Evolutionary conservation across 805 yeast genomes (phyloP).

Genomic region (Lipomyces japonicus): DNA sequence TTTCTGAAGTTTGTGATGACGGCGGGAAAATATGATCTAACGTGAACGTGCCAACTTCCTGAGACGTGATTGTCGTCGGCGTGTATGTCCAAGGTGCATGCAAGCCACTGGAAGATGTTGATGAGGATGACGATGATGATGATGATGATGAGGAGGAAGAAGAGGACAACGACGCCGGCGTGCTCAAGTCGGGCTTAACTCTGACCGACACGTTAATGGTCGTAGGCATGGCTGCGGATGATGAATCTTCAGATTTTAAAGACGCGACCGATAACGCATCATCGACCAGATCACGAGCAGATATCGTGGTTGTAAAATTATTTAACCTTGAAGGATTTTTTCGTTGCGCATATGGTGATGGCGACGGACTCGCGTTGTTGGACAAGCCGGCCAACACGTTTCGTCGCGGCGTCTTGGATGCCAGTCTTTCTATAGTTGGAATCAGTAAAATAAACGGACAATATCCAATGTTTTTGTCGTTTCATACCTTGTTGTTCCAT

Average conservation of each 20-base stretch:
- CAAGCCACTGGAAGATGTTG: background rate
- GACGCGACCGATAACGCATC: background rate
- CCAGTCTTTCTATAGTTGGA: no score
- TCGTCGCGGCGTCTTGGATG: slow-evolving; percentile 1
- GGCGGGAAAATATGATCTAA: slow-evolving; percentile 75
- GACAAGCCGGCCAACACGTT: background rate
- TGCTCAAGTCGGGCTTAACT: slow-evolving; percentile 13
- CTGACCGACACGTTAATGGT: slow-evolving; percentile 21
- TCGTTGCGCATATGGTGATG: slow-evolving; percentile 2
- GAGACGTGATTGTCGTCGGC: slow-evolving; percentile 33
- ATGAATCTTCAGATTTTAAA: background rate
- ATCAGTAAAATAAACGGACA: no score
- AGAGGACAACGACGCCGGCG: background rate
- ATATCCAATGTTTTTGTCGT: no score
- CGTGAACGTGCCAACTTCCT: slow-evolving; percentile 59
- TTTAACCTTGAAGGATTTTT: background rate
- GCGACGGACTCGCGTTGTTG: background rate
- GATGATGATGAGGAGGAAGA: no score
- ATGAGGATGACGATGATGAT: no score
- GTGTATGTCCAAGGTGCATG: slow-evolving; percentile 14
- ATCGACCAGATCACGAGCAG: background rate
- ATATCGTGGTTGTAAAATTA: background rate
- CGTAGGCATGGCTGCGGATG: slow-evolving; percentile 9
- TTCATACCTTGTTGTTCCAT: no score
- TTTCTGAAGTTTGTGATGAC: slow-evolving; percentile 41